Percentiles rank a stretch among this genome's conserved stretches.
These are phyloP conservation scores for Tulasnella sp. DNA, from an alignment of 768 basidiomycete species.

Conservation along the genomic window DNA sequence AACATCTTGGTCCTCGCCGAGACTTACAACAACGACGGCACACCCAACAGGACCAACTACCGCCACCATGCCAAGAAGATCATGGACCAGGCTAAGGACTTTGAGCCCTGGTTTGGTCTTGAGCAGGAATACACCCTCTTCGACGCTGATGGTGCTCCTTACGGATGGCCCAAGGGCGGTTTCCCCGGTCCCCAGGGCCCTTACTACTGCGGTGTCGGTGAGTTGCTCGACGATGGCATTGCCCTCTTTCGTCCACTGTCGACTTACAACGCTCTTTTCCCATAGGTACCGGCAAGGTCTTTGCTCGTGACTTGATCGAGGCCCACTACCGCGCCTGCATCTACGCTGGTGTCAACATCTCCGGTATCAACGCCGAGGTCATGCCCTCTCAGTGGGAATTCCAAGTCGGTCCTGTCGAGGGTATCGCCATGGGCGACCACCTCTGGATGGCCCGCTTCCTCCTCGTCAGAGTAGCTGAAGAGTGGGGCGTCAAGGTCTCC, in stretches of 20 bases:
- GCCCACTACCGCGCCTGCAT: conserved; percentile 98
- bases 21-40: conserved; percentile 98
- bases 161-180: conserved; percentile 97
- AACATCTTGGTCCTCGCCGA: conserved; percentile 96
- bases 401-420: conserved; percentile 98
- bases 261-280: conserved; percentile 20
- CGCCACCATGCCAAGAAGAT: conserved; percentile 89
- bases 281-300: conserved; percentile 89
- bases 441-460: conserved; percentile 99
- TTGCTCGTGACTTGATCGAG: conserved; percentile 96
- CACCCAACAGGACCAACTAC: conserved; percentile 93
- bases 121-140: conserved; percentile 99
- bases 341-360: conserved; percentile 93
- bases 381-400: conserved; percentile 99
- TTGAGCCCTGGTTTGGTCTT: conserved; percentile 90
- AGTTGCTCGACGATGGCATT: conserved; percentile 27
- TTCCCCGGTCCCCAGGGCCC: conserved; percentile 99
- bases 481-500: conserved; percentile 95
- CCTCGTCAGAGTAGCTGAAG: conserved; percentile 90
- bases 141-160: conserved; percentile 81
- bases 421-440: conserved; percentile 98
- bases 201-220: conserved; percentile 98
- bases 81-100: conserved; percentile 84
- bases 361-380: conserved; percentile 98
- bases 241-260: neutral